These are phyloP conservation scores for Bullera alba DNA, from an alignment of 768 basidiomycete species.

Conservation along the genomic window DNA sequence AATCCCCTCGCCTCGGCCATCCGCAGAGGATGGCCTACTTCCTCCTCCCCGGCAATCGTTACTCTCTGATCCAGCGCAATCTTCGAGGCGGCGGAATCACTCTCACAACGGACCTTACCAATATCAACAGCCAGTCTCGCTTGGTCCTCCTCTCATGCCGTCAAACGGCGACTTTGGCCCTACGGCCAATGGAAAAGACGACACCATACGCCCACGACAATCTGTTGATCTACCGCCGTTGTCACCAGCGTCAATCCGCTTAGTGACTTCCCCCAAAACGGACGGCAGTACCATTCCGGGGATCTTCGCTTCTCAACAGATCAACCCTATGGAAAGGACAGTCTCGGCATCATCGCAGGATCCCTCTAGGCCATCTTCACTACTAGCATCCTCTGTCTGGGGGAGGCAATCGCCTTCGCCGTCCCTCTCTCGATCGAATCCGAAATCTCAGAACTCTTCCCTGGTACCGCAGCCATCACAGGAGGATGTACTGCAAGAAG, in stretches of 20 bases:
- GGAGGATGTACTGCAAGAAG: no score
- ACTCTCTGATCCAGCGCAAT: background rate
- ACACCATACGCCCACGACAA: background rate
- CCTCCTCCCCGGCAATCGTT: background rate
- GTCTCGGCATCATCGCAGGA: no score
- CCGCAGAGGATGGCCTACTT: background rate
- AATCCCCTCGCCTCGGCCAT: background rate
- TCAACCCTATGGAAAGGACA: no score
- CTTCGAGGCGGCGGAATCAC: background rate
- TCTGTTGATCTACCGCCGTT: background rate
- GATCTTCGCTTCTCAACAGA: no score
- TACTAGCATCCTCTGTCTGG: no score
- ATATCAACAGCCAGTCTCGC: background rate
- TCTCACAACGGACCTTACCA: background rate
- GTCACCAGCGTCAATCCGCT: background rate
- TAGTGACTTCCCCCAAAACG: no score
- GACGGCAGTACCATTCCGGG: no score
- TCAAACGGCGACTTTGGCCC: conserved; percentile 3
- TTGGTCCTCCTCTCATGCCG: conserved; percentile 1
- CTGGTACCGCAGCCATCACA: no score
- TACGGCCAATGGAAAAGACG: background rate
- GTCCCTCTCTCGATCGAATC: no score
- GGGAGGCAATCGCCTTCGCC: no score
- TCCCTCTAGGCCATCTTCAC: no score
- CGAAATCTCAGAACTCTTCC: no score